phyloP scores from a whole-genome alignment of 768 basidiomycete genomes.

The Cystofilobasidium ferigula region DNA sequence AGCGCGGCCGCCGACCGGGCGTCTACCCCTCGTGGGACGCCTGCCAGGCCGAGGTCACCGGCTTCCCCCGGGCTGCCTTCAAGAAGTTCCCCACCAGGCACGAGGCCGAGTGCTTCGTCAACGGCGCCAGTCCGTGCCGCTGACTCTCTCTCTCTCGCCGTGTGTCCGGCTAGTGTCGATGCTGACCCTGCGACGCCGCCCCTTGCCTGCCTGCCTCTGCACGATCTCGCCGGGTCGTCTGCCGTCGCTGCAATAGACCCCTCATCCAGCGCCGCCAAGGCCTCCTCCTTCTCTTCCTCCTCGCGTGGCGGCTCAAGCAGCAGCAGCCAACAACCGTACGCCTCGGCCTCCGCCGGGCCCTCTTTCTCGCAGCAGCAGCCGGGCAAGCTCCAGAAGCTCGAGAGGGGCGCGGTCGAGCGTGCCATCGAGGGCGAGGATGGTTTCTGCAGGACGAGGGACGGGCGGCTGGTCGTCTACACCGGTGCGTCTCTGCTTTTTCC shows the following conservation, averaged over 20 bases:
- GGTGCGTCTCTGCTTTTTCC: no score
- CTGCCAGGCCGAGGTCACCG: conserved; percentile 1
- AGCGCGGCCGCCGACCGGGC: neutral
- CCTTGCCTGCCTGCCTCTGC: no score
- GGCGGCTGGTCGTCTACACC: conserved; percentile 9
- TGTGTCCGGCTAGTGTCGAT: neutral
- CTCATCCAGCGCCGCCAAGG: no score
- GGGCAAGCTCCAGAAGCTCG: no score
- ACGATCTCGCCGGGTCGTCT: no score
- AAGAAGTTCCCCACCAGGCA: conserved; percentile 2
- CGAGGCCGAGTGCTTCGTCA: conserved; percentile 7
- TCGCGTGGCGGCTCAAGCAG: no score
- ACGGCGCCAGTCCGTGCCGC: neutral
- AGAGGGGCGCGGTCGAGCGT: neutral
- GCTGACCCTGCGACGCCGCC: neutral
- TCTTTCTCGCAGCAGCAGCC: neutral
- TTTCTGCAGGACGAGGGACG: neutral
- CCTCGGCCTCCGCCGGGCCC: neutral
- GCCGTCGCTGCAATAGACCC: no score
- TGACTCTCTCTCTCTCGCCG: neutral
- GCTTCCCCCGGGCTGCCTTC: neutral
- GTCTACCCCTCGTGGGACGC: neutral
- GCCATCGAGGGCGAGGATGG: conserved; percentile 1
- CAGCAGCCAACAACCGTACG: no score
- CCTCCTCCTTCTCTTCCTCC: no score